Conservation (phyloP, 2,329 filamentous ascomycete genomes). For the Aspergillus felis region DNA sequence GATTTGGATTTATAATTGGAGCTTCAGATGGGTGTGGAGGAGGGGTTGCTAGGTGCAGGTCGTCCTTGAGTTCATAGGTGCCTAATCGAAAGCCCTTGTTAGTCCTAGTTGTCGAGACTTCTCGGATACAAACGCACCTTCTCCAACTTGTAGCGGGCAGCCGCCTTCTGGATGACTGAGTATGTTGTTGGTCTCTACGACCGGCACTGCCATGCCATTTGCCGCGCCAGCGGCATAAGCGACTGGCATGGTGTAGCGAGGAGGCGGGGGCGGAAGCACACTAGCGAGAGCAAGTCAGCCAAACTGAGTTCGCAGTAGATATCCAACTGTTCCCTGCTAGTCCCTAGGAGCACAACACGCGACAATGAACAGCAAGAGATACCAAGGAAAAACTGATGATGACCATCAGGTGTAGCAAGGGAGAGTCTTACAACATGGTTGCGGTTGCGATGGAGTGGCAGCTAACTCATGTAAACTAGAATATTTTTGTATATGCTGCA, state of each 20-base stretch:
- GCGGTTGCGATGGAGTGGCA: constrained; percentile 1
- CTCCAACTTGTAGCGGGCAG: constrained; percentile 86
- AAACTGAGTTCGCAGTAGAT: constrained; percentile 5
- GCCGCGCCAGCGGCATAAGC: constrained; percentile 70
- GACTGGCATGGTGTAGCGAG: constrained; percentile 72
- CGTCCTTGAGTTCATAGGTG: constrained; percentile 85
- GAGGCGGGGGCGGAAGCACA: constrained; percentile 78
- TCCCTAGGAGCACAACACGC: not conserved
- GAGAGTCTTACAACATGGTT: constrained; percentile 23
- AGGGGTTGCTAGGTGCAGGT: constrained; percentile 86
- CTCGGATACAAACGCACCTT: constrained; percentile 60
- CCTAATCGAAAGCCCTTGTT: constrained; percentile 48
- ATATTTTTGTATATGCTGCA: not conserved
- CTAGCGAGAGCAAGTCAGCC: constrained; percentile 42
- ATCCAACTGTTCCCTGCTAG: not conserved
- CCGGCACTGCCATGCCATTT: constrained; percentile 63
- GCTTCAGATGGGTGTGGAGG: constrained; percentile 94
- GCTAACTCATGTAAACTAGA: constrained; percentile 1
- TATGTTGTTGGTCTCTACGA: constrained; percentile 93
- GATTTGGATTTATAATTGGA: constrained; percentile 81
- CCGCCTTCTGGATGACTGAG: constrained; percentile 77
- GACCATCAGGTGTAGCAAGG: not conserved
- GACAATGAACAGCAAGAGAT: constrained; percentile 2
- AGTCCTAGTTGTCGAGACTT: not conserved
- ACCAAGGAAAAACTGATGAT: not conserved